phyloP scores from a whole-genome alignment of 2,329 filamentous ascomycete species.

The Trichoderma afroharzianum region DNA sequence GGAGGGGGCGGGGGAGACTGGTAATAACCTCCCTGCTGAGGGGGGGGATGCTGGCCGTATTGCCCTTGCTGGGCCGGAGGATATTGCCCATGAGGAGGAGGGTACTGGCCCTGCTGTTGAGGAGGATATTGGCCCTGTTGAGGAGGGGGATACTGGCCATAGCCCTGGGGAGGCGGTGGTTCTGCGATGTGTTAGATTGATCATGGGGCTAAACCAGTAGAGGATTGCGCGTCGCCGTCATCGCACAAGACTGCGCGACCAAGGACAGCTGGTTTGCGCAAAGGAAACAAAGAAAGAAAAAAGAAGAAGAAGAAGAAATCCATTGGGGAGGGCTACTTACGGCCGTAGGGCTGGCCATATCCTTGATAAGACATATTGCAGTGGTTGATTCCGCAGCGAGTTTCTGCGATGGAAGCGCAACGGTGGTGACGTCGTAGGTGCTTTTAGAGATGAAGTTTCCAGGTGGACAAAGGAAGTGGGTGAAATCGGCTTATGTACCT shows the following conservation, averaged over 20 bases:
- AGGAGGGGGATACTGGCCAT: constrained; percentile 35
- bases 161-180: constrained; percentile 37
- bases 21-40: constrained; percentile 28
- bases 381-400: background rate
- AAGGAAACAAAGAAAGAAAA: background rate
- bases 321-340: constrained; percentile 28
- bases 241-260: background rate
- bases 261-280: background rate
- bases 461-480: background rate
- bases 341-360: constrained; percentile 32
- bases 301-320: background rate
- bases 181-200: constrained; percentile 26
- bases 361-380: constrained; percentile 35
- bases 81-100: constrained; percentile 31
- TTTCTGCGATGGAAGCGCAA: background rate
- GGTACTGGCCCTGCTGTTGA: constrained; percentile 33
- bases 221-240: background rate
- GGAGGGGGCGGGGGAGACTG: constrained; percentile 27
- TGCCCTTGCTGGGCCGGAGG: constrained; percentile 32
- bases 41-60: constrained; percentile 29
- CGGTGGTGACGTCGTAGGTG: background rate
- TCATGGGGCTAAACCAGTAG: background rate
- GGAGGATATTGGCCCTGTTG: constrained; percentile 37
- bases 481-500: constrained; percentile 7
- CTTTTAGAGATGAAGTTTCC: background rate